Evolutionary conservation across 2,329 filamentous ascomycete genomes (phyloP).

Genomic region (Corniculantispora saksenae): DNA sequence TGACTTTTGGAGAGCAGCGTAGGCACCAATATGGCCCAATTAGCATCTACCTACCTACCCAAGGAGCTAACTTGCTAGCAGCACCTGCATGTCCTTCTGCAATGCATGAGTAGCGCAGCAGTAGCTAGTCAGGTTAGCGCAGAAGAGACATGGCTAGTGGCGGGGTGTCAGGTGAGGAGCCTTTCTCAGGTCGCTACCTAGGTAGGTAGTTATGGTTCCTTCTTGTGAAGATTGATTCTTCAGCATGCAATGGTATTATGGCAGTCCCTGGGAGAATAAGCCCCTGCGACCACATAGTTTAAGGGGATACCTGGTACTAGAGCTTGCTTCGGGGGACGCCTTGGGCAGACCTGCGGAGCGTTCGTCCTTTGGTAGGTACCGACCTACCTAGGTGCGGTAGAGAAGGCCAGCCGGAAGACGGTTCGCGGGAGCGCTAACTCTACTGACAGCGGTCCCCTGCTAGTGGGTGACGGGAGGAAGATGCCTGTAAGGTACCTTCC

Average conservation of each 20-base stretch:
- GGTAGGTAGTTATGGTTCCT: no score
- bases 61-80: neutral
- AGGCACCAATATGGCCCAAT: neutral
- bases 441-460: neutral
- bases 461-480: neutral
- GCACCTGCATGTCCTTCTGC: neutral
- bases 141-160: neutral
- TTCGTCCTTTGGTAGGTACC: neutral
- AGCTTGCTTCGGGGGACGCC: neutral
- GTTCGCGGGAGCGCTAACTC: conserved; percentile 1
- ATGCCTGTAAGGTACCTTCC: neutral
- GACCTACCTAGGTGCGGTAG: no score
- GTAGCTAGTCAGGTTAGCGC: conserved; percentile 1
- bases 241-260: no score
- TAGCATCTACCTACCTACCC: neutral
- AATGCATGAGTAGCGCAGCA: conserved; percentile 4
- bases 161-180: conserved; percentile 11
- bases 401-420: neutral
- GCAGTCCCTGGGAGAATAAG: neutral
- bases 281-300: no score
- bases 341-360: neutral
- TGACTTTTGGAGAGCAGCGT: neutral
- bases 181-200: no score
- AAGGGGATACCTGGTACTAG: no score
- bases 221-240: no score